A percentile compares a stretch with the other conserved stretches of the same genome.
phyloP scores from a whole-genome alignment of 2,329 filamentous ascomycete species.

The Helotiales sp. region DNA sequence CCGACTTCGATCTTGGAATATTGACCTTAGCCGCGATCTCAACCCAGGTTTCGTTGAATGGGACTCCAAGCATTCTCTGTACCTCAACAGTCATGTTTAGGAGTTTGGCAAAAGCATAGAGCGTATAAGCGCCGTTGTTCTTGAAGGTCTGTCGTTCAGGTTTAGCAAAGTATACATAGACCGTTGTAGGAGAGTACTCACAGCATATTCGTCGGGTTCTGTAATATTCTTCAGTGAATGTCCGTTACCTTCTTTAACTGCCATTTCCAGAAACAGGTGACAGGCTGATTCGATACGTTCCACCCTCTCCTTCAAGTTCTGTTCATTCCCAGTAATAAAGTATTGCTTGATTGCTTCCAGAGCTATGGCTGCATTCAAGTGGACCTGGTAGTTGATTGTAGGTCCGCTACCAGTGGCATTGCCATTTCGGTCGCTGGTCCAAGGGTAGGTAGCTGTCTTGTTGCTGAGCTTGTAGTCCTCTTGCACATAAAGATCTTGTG shows the following conservation, averaged over 20 bases:
- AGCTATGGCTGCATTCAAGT: constrained; percentile 22
- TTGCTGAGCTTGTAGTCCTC: constrained; percentile 15
- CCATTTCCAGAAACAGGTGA: background rate
- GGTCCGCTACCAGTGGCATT: constrained; percentile 25
- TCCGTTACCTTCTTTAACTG: background rate
- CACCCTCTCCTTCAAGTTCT: constrained; percentile 8
- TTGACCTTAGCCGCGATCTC: constrained; percentile 54
- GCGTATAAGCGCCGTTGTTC: constrained; percentile 66
- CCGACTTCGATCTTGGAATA: constrained; percentile 53
- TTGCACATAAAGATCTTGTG: constrained; percentile 18
- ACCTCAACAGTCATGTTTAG: constrained; percentile 45
- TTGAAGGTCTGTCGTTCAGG: background rate
- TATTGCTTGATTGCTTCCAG: constrained; percentile 7
- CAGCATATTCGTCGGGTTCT: constrained; percentile 51
- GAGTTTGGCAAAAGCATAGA: constrained; percentile 32
- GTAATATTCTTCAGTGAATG: constrained; percentile 61
- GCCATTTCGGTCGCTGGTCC: constrained; percentile 22
- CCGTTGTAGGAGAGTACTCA: constrained; percentile 35
- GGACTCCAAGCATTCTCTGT: constrained; percentile 11
- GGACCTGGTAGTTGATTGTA: constrained; percentile 22
- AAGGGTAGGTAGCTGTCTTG: constrained; percentile 17
- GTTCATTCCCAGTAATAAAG: constrained; percentile 11
- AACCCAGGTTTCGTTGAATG: constrained; percentile 54
- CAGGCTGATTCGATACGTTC: background rate
- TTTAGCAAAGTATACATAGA: background rate